Conservation (phyloP, 2,329 filamentous ascomycete species). For the Sclerotinia sclerotiorum region DNA sequence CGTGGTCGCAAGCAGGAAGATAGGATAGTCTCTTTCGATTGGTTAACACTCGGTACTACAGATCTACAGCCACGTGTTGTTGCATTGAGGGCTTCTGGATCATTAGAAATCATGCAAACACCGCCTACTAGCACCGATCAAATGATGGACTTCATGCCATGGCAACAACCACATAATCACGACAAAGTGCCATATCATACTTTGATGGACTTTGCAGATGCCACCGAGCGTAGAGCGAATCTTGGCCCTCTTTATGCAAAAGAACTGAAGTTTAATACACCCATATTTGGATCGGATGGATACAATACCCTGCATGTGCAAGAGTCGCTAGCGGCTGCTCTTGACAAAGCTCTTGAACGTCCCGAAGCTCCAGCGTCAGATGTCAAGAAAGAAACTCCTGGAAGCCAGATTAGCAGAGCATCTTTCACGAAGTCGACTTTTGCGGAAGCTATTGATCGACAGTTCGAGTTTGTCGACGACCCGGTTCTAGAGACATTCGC, state of each 20-base stretch:
- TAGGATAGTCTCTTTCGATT: constrained; percentile 67
- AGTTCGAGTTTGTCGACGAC: constrained; percentile 4
- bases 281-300: constrained; percentile 57
- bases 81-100: constrained; percentile 59
- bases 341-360: constrained; percentile 28
- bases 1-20: constrained; percentile 51
- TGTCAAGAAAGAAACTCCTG: not conserved
- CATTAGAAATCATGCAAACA: constrained; percentile 61
- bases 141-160: constrained; percentile 60
- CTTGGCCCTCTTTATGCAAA: constrained; percentile 56
- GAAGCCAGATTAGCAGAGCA: constrained; percentile 10
- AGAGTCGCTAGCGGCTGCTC: constrained; percentile 37
- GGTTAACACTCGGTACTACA: constrained; percentile 59
- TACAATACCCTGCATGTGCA: constrained; percentile 41
- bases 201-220: constrained; percentile 57
- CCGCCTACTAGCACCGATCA: constrained; percentile 59
- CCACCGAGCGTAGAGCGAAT: constrained; percentile 52
- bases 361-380: constrained; percentile 27
- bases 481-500: constrained; percentile 9
- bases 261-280: constrained; percentile 52
- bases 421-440: constrained; percentile 21
- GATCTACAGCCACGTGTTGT: constrained; percentile 58
- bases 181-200: constrained; percentile 51
- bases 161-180: constrained; percentile 57
- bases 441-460: constrained; percentile 18